A percentile compares a stretch with the other conserved stretches of the same genome.
Conservation (phyloP, 2,329 filamentous ascomycete genomes). For the Xylogone sp. region DNA sequence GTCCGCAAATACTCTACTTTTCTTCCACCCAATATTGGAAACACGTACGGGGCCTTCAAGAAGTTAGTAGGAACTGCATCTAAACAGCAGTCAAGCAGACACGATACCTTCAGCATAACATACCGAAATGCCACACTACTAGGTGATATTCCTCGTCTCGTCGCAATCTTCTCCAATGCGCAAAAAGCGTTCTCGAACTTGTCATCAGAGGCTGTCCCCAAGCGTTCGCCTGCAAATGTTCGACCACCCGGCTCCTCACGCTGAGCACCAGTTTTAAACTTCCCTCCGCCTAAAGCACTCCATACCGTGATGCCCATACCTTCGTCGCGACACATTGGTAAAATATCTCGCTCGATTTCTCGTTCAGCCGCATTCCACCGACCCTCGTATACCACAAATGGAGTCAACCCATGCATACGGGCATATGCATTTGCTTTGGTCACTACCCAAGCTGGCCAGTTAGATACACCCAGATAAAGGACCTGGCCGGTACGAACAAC, state of each 20-base stretch:
- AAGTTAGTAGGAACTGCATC: constrained; percentile 17
- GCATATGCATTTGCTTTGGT: constrained; percentile 66
- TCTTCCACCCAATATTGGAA: constrained; percentile 52
- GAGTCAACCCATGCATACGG: constrained; percentile 57
- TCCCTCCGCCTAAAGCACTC: constrained; percentile 42
- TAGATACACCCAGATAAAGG: constrained; percentile 63
- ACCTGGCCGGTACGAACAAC: constrained; percentile 60
- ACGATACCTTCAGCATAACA: constrained; percentile 33
- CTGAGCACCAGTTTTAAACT: constrained; percentile 36
- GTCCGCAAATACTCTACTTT: constrained; percentile 53
- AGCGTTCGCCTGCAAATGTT: not conserved
- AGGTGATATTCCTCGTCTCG: constrained; percentile 45
- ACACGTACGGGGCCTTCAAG: constrained; percentile 46
- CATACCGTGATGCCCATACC: constrained; percentile 52
- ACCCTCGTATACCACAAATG: constrained; percentile 63
- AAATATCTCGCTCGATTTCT: constrained; percentile 55
- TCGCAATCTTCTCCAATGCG: constrained; percentile 55
- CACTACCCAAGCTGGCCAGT: constrained; percentile 68
- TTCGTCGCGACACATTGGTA: constrained; percentile 51
- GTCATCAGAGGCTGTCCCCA: constrained; percentile 4
- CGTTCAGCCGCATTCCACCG: constrained; percentile 54
- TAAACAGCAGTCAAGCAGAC: not conserved
- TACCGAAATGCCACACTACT: constrained; percentile 52
- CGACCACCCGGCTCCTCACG: constrained; percentile 32
- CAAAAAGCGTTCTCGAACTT: constrained; percentile 42